Evolutionary conservation across 352 stramenopile species (phyloP), one percentile per base, ranked within the genome.

Genomic region (Phytophthora vignae): DNA sequence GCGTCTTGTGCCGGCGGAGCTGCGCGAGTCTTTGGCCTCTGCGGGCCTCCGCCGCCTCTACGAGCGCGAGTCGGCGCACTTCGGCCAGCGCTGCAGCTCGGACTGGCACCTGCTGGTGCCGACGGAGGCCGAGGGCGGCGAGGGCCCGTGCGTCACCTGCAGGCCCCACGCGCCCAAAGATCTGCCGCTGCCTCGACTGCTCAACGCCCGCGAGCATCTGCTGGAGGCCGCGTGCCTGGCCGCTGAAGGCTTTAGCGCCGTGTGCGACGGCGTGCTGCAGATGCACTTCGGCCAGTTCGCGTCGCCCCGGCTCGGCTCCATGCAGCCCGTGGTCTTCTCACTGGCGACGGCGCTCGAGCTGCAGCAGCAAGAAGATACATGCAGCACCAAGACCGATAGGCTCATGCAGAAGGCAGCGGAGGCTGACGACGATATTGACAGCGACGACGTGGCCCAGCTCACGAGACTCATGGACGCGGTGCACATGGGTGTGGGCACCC

Each of bases 91-190:
- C 15, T 78, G 71, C 61, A 55, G 64, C 31, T 68, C 60, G 14
- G 71, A 79, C 58, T 76, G 67, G 72, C 72, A 73, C n/a, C 67
- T 71, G 55, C 44, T 76, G 36, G 63, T 76, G 27, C 62, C 55
- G 6, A 25, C 76, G 44, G 58, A 67, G 25, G 61, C 62, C 6
- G 62, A 76, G 22, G 72, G 67, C 9, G 66, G 54, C 2, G 36
- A 73, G 12, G 57, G 67, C 4, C 38, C 38, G 14, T 76, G 67
- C 49, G 55, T 49, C 27, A n/a, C 49, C 40, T 69, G 67, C 55
- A 55, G 46, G 17, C 7, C 29, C 14, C 40, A 40, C 7, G 11
- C 68, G 27, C 60, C 63, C n/a, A 57, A 64, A 58, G 72, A 78
- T 55, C 49, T 78, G 22, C 55, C 60, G 21, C 55, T 78, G 14